These are phyloP conservation scores for Stenocarpella maydis DNA, from an alignment of 2,329 filamentous ascomycete species.

Conservation along the genomic window DNA sequence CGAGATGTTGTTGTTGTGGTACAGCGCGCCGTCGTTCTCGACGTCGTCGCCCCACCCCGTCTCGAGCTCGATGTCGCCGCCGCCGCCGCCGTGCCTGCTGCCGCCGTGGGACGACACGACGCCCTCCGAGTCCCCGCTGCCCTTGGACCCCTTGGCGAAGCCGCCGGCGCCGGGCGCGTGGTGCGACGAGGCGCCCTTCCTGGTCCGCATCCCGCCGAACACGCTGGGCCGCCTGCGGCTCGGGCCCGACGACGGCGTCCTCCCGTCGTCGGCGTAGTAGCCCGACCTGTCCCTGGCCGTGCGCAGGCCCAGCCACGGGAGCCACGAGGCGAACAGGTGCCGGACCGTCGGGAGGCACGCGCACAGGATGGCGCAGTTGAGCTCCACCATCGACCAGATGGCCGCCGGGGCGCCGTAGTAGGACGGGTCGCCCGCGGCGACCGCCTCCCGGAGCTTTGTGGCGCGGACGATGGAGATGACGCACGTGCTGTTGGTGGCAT, in stretches of 20 bases:
- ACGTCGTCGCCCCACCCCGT: constrained; percentile 26
- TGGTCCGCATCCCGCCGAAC: constrained; percentile 15
- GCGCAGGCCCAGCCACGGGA: constrained; percentile 35
- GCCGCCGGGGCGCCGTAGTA: constrained; percentile 45
- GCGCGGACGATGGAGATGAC: constrained; percentile 47
- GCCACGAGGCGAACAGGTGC: constrained; percentile 40
- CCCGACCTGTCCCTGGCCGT: background rate
- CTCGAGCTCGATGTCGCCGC: constrained; percentile 7
- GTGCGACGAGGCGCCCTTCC: background rate
- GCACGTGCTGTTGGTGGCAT: constrained; percentile 38
- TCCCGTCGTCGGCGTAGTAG: constrained; percentile 9
- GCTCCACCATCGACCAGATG: constrained; percentile 51
- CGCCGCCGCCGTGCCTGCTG: background rate
- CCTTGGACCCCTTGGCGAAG: constrained; percentile 3
- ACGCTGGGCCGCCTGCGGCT: background rate
- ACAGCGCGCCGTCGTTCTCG: constrained; percentile 16
- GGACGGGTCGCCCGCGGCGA: constrained; percentile 43
- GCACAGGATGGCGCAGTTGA: constrained; percentile 50
- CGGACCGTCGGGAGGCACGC: constrained; percentile 50
- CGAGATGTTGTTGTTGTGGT: constrained; percentile 30
- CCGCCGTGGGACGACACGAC: background rate
- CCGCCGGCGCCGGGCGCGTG: background rate
- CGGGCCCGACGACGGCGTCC: background rate
- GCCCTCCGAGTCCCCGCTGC: constrained; percentile 2
- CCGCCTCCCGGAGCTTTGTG: constrained; percentile 41